Base-by-base conservation (phyloP, 495 filamentous ascomycete genomes). In the Penicillium mononematosum region DNA sequence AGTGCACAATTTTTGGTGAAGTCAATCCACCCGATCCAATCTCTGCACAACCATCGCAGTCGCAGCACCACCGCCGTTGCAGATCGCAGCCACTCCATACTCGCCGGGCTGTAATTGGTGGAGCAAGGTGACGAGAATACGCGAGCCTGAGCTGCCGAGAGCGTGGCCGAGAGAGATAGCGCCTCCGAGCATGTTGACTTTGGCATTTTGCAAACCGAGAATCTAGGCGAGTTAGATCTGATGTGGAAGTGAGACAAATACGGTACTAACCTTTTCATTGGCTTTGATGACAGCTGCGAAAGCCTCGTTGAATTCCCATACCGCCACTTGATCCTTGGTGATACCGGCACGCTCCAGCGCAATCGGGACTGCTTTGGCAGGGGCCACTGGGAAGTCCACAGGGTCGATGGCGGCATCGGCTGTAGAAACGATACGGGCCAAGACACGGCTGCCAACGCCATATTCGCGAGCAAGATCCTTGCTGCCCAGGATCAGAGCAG, bases 261-360 rank as follows among this genome's bases (percentile, higher is more conserved):
- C 6, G 16, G 9, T 24, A 61, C 70, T 72, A 65, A 88, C 89
- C 85, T 94, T 89, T 64, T 90, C 88, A 62, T 96, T 97, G 9
- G 93, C 93, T 71, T 92, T 92, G 72, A 96, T 96, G 14, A 97
- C 93, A 0, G 89, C 93, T 14, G 93, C 93, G 70, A 98, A 98
- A 0, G 94, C 94, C 70, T 98, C 94, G 71, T 98, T 98, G 74
- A 98, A 94, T 71, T 98, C 94, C 92, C 93, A 97, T 3, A 96
- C 75, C 3, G 92, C 85, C 20, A 98, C 89, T 62, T 98, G 87
- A 24, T 94, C 86, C 74, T 90, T 88, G 46, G 83, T 88, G 58
- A 98, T 90, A 8, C 93, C 92, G 2, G 94, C 94, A 51, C 91
- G 83, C 67, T 88, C 82, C 44, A 98, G 75, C n/a, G 90, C 92